Evolutionary conservation across 108 stramenopile species (phyloP).

Genomic region (Craspedostauros australis): DNA sequence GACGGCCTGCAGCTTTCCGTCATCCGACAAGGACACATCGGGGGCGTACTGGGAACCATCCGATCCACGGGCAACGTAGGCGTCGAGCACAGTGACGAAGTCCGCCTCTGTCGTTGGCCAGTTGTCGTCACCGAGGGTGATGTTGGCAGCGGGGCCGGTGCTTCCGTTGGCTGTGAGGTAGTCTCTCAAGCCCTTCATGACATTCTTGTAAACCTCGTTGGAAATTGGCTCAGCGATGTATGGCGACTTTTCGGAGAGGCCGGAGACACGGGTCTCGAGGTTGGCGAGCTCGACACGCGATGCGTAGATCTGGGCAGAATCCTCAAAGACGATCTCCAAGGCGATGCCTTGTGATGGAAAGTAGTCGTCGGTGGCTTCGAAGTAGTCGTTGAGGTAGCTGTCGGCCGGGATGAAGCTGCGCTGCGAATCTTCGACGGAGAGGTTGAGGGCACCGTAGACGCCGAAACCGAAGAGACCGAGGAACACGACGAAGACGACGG

Average conservation of each 20-base stretch:
- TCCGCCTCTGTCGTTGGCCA: conserved; percentile 49
- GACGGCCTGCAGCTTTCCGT: conserved; percentile 30
- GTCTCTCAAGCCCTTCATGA: conserved; percentile 36
- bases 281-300: conserved; percentile 30
- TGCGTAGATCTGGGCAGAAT: conserved; percentile 33
- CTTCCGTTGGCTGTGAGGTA: conserved; percentile 26
- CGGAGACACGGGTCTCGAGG: conserved; percentile 35
- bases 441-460: conserved; percentile 36
- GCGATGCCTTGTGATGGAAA: conserved; percentile 39
- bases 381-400: conserved; percentile 62
- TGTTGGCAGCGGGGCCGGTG: conserved; percentile 15
- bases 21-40: conserved; percentile 35
- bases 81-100: conserved; percentile 27
- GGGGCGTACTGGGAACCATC: conserved; percentile 38
- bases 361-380: conserved; percentile 35
- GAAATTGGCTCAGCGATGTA: conserved; percentile 58
- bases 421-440: conserved; percentile 48
- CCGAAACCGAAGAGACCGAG: conserved; percentile 43
- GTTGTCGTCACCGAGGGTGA: conserved; percentile 32
- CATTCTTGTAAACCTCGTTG: conserved; percentile 40
- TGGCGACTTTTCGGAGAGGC: conserved; percentile 32
- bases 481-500: conserved; percentile 28
- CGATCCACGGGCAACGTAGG: conserved; percentile 21
- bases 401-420: conserved; percentile 71
- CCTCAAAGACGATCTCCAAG: conserved; percentile 40